These are phyloP conservation scores for Peronospora belbahrii DNA, from an alignment of 352 stramenopile species.

Conservation along the genomic window DNA sequence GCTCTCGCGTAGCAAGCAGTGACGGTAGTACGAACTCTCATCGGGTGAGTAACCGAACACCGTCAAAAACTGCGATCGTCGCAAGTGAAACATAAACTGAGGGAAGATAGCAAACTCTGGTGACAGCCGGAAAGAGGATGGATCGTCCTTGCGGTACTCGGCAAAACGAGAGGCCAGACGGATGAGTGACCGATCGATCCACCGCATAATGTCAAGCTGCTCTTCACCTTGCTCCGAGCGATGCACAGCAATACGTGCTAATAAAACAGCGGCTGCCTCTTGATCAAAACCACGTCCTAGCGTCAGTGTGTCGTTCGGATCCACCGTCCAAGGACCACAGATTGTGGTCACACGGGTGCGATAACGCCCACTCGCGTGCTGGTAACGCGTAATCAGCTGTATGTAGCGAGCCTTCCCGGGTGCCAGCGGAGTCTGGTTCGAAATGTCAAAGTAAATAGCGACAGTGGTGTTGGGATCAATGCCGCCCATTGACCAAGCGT, in stretches of 20 bases:
- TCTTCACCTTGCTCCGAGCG: conserved; percentile 82
- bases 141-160: conserved; percentile 97
- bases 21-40: conserved; percentile 96
- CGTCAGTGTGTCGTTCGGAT: conserved; percentile 88
- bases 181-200: conserved; percentile 96
- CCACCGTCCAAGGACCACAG: conserved; percentile 91
- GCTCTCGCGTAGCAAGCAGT: conserved; percentile 92
- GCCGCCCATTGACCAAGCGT: conserved; percentile 94
- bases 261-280: conserved; percentile 95
- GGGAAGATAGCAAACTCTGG: conserved; percentile 98
- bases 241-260: conserved; percentile 87
- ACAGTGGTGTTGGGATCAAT: conserved; percentile 97
- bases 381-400: conserved; percentile 98
- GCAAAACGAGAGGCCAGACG: conserved; percentile 98
- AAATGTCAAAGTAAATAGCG: conserved; percentile 99
- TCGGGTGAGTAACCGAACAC: conserved; percentile 99
- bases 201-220: conserved; percentile 85
- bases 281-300: conserved; percentile 97
- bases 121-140: conserved; percentile 93
- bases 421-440: conserved; percentile 65
- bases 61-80: conserved; percentile 98
- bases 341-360: conserved; percentile 96
- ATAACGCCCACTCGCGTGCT: conserved; percentile 93
- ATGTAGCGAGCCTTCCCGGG: conserved; percentile 93
- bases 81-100: conserved; percentile 99